Conservation (phyloP, 163 green algal species). For the Prototheca stagnorum region DNA sequence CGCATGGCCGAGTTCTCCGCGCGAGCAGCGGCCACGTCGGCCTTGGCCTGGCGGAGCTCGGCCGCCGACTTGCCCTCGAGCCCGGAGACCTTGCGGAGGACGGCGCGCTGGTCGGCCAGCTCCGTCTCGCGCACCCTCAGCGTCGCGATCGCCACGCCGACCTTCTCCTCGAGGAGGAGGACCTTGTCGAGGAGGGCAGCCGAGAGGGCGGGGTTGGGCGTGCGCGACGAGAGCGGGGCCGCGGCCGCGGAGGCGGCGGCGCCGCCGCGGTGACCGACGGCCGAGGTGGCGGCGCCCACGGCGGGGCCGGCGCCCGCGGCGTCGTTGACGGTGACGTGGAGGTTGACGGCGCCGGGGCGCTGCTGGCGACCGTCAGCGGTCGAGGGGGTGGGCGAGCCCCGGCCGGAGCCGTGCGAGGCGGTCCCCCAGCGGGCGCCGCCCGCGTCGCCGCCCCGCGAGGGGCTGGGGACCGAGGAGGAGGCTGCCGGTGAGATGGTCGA, state of each 20-base stretch:
- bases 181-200: conserved; percentile 26
- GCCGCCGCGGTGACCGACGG: conserved; percentile 4
- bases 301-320: background rate
- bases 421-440: too few species aligned
- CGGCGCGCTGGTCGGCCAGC: conserved; percentile 13
- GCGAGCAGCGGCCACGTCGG: conserved; percentile 17
- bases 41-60: conserved; percentile 10
- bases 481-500: too few species aligned
- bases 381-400: too few species aligned
- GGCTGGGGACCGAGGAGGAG: too few species aligned
- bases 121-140: conserved; percentile 25
- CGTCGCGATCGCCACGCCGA: conserved; percentile 17
- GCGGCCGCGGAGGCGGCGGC: too few species aligned
- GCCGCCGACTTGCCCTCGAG: conserved; percentile 14
- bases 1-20: conserved; percentile 19
- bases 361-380: too few species aligned
- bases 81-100: conserved; percentile 14
- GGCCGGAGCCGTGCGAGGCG: too few species aligned
- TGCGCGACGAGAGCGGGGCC: too few species aligned
- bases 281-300: background rate
- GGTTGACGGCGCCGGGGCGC: conserved; percentile 5
- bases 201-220: too few species aligned
- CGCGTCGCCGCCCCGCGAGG: too few species aligned
- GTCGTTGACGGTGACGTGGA: conserved; percentile 8
- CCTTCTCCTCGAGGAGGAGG: conserved; percentile 22